Conservation (phyloP, 2,329 filamentous ascomycete species). For the Meredithiella fracta region DNA sequence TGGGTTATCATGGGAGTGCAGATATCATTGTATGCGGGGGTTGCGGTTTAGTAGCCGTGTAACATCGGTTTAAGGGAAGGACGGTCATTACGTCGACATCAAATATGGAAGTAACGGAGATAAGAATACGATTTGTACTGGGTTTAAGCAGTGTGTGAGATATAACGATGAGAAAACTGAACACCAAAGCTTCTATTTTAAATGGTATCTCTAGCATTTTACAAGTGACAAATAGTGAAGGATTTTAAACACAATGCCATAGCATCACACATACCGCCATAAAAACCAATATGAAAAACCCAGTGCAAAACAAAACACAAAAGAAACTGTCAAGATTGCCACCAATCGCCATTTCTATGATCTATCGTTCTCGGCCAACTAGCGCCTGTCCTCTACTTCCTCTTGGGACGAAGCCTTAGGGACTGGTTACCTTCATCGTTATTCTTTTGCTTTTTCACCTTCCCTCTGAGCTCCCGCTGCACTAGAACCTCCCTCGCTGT, state of each 20-base stretch:
- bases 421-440: slow-evolving; percentile 4
- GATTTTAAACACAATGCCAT: neutral
- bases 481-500: slow-evolving; percentile 3
- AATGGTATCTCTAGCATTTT: neutral
- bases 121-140: too few relatives aligned
- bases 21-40: neutral
- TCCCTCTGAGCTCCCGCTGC: neutral
- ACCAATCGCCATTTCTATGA: too few relatives aligned
- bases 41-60: neutral
- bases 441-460: slow-evolving; percentile 10
- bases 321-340: neutral
- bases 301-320: neutral
- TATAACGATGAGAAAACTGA: too few relatives aligned
- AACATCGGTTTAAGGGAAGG: neutral
- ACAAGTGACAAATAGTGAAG: neutral
- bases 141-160: too few relatives aligned
- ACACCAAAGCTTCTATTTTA: neutral
- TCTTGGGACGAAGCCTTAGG: slow-evolving; percentile 4
- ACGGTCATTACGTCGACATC: too few relatives aligned
- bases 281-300: neutral
- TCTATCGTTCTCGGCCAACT: neutral
- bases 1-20: neutral
- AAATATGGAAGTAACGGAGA: too few relatives aligned
- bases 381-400: neutral
- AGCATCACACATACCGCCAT: neutral